Percentiles rank a stretch among this genome's conserved stretches.
Conservation (phyloP, 306 rosid genomes). For the cucumber (Cucumis sativus) region DNA sequence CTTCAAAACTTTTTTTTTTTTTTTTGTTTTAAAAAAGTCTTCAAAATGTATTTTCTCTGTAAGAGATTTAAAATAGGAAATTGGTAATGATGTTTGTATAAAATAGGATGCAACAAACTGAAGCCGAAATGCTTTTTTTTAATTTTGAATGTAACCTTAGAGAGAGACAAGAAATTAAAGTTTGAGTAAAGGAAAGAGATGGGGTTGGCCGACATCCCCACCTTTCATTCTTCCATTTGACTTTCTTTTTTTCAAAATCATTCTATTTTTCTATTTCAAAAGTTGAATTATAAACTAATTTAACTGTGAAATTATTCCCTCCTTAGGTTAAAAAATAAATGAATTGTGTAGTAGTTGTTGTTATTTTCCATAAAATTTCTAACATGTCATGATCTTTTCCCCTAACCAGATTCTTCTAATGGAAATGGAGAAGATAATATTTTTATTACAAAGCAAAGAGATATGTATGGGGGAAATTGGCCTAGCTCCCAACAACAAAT, state of each 20-base stretch:
- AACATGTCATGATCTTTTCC: not conserved
- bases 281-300: too few species aligned
- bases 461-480: not conserved
- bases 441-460: not conserved
- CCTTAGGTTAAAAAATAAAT: too few species aligned
- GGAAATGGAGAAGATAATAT: not conserved
- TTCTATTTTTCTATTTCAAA: not conserved
- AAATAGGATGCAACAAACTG: too few species aligned
- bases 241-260: not conserved
- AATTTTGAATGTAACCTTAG: too few species aligned
- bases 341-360: too few species aligned
- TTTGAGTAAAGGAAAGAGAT: not conserved
- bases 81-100: too few species aligned
- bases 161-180: not conserved
- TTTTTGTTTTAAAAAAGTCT: too few species aligned
- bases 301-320: too few species aligned
- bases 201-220: not conserved
- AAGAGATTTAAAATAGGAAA: too few species aligned
- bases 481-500: not conserved
- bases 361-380: not conserved
- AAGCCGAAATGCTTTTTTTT: too few species aligned
- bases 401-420: not conserved
- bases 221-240: not conserved
- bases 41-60: too few species aligned
- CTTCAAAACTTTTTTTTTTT: too few species aligned